A percentile compares a stretch with the other conserved stretches of the same genome.
phyloP scores from a whole-genome alignment of 2,329 filamentous ascomycete species.

The Aspergillus ustus region DNA sequence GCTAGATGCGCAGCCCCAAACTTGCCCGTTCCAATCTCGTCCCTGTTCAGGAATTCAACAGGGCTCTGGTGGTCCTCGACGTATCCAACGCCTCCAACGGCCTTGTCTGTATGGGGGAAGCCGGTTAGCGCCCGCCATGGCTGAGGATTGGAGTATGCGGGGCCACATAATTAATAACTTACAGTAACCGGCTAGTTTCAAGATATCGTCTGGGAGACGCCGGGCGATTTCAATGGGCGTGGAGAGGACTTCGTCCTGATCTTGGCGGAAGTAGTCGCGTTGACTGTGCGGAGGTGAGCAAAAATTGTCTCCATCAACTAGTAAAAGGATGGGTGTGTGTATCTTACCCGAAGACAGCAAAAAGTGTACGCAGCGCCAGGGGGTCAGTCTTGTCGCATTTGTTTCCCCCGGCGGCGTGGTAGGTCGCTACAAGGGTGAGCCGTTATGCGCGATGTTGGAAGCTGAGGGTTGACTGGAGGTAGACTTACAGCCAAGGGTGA shows the following conservation, averaged over 20 bases:
- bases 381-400: constrained; percentile 9
- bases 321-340: neutral
- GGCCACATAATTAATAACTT: neutral
- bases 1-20: constrained; percentile 1
- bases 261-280: constrained; percentile 13
- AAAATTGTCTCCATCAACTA: neutral
- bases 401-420: constrained; percentile 12
- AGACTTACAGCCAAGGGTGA: constrained; percentile 10
- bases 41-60: constrained; percentile 4
- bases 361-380: constrained; percentile 3
- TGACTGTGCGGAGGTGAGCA: neutral
- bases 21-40: constrained; percentile 2
- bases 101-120: constrained; percentile 5
- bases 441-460: neutral
- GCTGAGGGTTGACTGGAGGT: neutral
- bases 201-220: constrained; percentile 5
- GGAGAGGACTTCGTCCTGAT: constrained; percentile 9
- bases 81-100: constrained; percentile 10
- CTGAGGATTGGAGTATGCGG: neutral
- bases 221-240: constrained; percentile 7
- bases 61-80: constrained; percentile 15
- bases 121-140: neutral
- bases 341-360: constrained; percentile 11
- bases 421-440: neutral
- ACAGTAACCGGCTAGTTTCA: constrained; percentile 10